Evolutionary conservation across 2,329 filamentous ascomycete genomes (phyloP), one percentile per base, ranked within the genome.

Genomic region (Akanthomyces muscarius): DNA sequence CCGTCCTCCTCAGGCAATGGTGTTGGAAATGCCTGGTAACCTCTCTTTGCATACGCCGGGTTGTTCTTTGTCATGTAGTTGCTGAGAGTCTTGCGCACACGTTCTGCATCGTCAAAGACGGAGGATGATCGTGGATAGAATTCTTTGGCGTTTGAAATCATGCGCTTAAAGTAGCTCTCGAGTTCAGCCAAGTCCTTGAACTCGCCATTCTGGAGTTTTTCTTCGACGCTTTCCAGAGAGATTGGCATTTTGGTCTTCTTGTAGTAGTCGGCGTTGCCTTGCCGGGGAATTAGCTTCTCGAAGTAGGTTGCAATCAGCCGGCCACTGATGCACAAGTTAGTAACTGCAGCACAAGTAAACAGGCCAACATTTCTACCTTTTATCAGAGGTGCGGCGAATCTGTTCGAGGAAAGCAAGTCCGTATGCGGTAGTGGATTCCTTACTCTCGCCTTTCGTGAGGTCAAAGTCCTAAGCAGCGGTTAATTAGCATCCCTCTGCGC

Each of bases 1-100:
- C 61, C 69, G 5, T 75, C 70, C 7, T 85, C 80, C n/a, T 81
- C 79, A 0, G 89, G 89, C 18, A 93, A 80, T 0, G 91, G 90
- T 1, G 91, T 92, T 6, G 91, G 84, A 52, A 89, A 81, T 5
- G 90, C 89, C 65, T 85, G 82, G 71, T 96, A 95, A 53, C 78
- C 79, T 28, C 83, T 81, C 18, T 81, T 80, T 66, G 86, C 85
- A 74, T 96, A 96, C 18, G 90, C 91, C 16, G 92, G 92, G 69
- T 97, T 96, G 69, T 89, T 84, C 73, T 90, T 90, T 62, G 88
- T 89, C 92, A 96, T 96, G 74, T 87, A 92, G 70, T 93, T 94
- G 73, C 90, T 93, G 47, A 94, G 82, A 3, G 91, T 88, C 76
- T 96, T 97, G 53, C 92, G 85, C 52, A 97, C 85, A 55, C 91